Conservation (phyloP, 257 asterid genomes). For the Rehmannia glutinosa region DNA sequence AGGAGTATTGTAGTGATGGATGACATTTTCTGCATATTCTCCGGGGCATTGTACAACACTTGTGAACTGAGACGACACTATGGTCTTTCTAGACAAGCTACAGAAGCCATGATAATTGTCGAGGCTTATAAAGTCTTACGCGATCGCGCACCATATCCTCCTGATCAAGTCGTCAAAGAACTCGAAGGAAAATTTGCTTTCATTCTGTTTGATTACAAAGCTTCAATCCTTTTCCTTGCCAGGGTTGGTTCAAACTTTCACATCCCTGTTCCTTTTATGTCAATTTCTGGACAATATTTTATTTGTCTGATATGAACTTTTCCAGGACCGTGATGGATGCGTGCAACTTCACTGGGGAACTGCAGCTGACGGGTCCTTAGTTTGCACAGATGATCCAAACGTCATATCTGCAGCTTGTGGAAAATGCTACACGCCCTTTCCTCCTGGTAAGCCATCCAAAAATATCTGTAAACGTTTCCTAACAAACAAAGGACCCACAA, state of each 20-base stretch:
- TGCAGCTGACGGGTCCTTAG: conserved; percentile 57
- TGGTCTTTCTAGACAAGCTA: conserved; percentile 55
- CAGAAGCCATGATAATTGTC: conserved; percentile 51
- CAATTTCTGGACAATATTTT: no score
- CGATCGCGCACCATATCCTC: conserved; percentile 66
- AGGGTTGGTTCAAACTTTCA: conserved; percentile 30
- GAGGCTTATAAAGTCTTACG: conserved; percentile 63
- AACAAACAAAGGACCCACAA: no score
- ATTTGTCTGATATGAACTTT: not conserved
- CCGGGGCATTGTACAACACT: conserved; percentile 47
- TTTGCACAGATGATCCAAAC: conserved; percentile 59
- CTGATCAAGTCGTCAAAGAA: conserved; percentile 61
- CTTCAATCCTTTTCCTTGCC: conserved; percentile 52
- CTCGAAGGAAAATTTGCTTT: conserved; percentile 63
- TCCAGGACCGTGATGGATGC: conserved; percentile 56
- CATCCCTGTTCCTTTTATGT: no score
- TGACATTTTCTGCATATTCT: conserved; percentile 64
- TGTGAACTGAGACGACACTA: conserved; percentile 46
- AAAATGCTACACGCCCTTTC: conserved; percentile 51
- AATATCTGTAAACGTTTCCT: no score
- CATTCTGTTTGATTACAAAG: conserved; percentile 54
- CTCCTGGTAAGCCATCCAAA: conserved; percentile 42
- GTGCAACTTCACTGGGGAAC: conserved; percentile 72
- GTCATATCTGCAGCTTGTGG: conserved; percentile 54
- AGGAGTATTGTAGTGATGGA: conserved; percentile 66